A percentile compares a stretch with the other conserved stretches of the same genome.
These are phyloP conservation scores for Cenchrus americanus DNA, from an alignment of 176 grass and related monocot genomes.

Conservation along the genomic window DNA sequence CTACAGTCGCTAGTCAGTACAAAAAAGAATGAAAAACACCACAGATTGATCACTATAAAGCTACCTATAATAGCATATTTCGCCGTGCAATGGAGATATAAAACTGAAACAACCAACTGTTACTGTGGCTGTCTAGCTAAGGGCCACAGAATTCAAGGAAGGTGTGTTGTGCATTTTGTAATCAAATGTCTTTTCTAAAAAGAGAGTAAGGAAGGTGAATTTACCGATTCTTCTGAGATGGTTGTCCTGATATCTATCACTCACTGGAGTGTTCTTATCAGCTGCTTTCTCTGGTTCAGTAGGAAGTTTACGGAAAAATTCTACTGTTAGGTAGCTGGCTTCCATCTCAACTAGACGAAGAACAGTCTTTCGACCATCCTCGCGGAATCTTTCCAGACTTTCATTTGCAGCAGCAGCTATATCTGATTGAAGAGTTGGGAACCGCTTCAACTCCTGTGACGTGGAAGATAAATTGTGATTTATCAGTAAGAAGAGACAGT, in stretches of 20 bases:
- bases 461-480: conserved; percentile 28
- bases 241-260: conserved; percentile 87
- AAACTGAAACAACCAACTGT: not conserved
- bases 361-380: conserved; percentile 92
- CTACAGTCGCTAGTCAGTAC: not conserved
- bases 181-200: not conserved
- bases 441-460: conserved; percentile 90
- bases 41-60: not conserved
- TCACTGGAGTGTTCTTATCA: conserved; percentile 65
- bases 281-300: conserved; percentile 85
- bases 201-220: conserved; percentile 10
- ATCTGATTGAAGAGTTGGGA: conserved; percentile 95
- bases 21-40: not conserved
- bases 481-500: conserved; percentile 3
- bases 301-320: conserved; percentile 99
- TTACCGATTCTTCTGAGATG: conserved; percentile 97
- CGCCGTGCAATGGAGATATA: not conserved
- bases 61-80: not conserved
- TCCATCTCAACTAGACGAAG: conserved; percentile 98
- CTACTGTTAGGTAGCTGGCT: conserved; percentile 92
- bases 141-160: not conserved
- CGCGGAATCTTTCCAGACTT: conserved; percentile 91
- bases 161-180: not conserved
- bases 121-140: not conserved
- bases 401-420: conserved; percentile 98